Evolutionary conservation across 2,329 filamentous ascomycete species (phyloP).

Genomic region (Beauveria pseudobassiana): DNA sequence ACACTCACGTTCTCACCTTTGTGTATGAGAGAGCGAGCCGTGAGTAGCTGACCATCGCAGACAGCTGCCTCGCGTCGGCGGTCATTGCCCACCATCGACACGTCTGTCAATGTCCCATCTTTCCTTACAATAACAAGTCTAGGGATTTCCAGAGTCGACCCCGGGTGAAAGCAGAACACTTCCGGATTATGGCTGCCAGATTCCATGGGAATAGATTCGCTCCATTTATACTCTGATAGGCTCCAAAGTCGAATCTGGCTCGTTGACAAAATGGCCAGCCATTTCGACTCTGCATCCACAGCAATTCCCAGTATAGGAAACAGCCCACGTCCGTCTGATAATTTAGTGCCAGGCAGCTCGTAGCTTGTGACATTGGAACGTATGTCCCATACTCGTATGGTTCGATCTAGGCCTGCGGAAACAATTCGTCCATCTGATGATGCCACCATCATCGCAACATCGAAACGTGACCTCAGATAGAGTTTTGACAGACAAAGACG

Average conservation of each 20-base stretch:
- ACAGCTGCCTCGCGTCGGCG: slow-evolving; percentile 36
- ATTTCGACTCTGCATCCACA: slow-evolving; percentile 56
- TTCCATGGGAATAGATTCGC: slow-evolving; percentile 45
- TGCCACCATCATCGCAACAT: slow-evolving; percentile 58
- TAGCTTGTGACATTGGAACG: slow-evolving; percentile 37
- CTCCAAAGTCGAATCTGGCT: slow-evolving; percentile 57
- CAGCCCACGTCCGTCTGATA: slow-evolving; percentile 31
- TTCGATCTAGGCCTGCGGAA: slow-evolving; percentile 63
- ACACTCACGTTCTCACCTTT: slow-evolving; percentile 19
- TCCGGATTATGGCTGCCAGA: slow-evolving; percentile 45
- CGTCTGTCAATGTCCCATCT: slow-evolving; percentile 55
- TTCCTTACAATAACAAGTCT: slow-evolving; percentile 54
- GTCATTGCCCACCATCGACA: slow-evolving; percentile 28
- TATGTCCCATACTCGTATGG: slow-evolving; percentile 59
- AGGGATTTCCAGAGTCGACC: slow-evolving; percentile 28
- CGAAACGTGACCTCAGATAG: slow-evolving; percentile 58
- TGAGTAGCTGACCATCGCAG: slow-evolving; percentile 45
- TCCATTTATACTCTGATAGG: slow-evolving; percentile 48
- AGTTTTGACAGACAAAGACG: slow-evolving; percentile 52
- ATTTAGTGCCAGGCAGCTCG: slow-evolving; percentile 32
- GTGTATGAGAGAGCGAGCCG: slow-evolving; percentile 38
- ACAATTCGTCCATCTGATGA: slow-evolving; percentile 58
- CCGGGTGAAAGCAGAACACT: slow-evolving; percentile 55
- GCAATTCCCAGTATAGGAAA: slow-evolving; percentile 57
- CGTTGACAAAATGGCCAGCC: slow-evolving; percentile 59